These are phyloP conservation scores for Phoma sp. DNA, from an alignment of 2,329 filamentous ascomycete genomes.

Conservation along the genomic window DNA sequence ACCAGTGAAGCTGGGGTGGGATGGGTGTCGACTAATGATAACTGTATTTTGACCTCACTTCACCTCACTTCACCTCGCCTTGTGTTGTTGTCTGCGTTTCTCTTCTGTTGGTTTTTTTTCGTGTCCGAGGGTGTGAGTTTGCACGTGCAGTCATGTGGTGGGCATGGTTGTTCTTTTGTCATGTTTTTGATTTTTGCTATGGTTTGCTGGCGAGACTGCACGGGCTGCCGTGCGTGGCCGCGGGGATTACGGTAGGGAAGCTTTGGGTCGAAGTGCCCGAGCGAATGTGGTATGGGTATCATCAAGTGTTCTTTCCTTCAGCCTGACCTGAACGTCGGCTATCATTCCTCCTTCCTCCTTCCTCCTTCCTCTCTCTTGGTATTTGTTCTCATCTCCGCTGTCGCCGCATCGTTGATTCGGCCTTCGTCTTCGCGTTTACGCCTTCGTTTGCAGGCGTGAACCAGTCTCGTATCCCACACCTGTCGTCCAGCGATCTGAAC, in stretches of 20 bases:
- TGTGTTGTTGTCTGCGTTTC: too few species aligned
- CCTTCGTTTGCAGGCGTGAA: constrained; percentile 35
- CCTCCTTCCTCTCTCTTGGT: not conserved
- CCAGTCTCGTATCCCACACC: constrained; percentile 44
- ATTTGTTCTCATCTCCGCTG: constrained; percentile 10
- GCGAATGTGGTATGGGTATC: constrained; percentile 23
- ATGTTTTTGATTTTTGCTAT: constrained; percentile 5
- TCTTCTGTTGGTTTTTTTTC: too few species aligned
- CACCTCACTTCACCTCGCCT: not conserved
- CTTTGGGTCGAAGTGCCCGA: constrained; percentile 3
- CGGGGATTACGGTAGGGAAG: constrained; percentile 3
- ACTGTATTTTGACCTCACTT: constrained; percentile 9
- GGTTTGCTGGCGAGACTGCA: not conserved
- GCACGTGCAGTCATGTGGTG: not conserved
- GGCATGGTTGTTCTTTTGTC: not conserved
- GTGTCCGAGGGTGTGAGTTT: not conserved
- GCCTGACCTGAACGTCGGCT: not conserved
- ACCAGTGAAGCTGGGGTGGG: not conserved
- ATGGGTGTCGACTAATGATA: not conserved
- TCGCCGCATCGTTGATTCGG: constrained; percentile 24
- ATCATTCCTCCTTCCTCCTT: not conserved
- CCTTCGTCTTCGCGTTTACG: constrained; percentile 15
- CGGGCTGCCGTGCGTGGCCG: constrained; percentile 10
- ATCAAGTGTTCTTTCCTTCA: constrained; percentile 2
- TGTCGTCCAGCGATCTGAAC: constrained; percentile 39